phyloP scores from a whole-genome alignment of 805 yeast species.

The Yarrowia phangngaensis region DNA sequence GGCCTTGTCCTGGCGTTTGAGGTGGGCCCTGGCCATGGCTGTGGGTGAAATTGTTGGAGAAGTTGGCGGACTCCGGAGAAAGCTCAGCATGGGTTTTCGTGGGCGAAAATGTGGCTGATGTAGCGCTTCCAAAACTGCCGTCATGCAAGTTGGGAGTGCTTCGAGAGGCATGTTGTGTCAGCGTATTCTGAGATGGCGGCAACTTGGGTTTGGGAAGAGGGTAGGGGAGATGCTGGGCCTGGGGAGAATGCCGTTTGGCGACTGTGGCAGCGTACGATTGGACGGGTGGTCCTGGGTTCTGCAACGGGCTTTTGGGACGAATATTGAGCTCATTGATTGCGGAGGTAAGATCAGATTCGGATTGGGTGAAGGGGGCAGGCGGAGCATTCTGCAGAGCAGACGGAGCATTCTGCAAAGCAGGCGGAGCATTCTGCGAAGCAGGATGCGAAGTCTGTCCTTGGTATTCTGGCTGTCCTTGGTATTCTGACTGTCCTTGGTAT shows the following conservation, averaged over 20 bases:
- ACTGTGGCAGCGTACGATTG: constrained; percentile 22
- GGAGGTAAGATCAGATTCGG: constrained; percentile 11
- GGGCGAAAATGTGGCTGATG: constrained; percentile 13
- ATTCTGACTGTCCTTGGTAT: too few species aligned
- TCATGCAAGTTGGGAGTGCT: constrained; percentile 18
- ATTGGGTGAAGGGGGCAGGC: constrained; percentile 14
- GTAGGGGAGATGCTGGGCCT: constrained; percentile 21
- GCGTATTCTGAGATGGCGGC: not conserved
- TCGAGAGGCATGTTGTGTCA: constrained; percentile 10
- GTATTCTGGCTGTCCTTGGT: too few species aligned
- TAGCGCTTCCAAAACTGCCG: not conserved
- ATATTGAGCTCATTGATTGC: constrained; percentile 36
- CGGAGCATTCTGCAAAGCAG: too few species aligned
- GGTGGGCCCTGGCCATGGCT: constrained; percentile 3
- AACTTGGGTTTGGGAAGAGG: constrained; percentile 23
- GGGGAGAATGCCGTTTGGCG: constrained; percentile 18
- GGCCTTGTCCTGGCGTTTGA: not conserved
- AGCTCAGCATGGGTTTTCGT: not conserved
- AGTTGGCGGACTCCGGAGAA: constrained; percentile 6
- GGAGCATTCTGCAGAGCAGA: too few species aligned
- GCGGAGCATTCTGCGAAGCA: too few species aligned
- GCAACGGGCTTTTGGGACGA: constrained; percentile 16
- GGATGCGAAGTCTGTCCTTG: too few species aligned
- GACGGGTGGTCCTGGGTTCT: constrained; percentile 17
- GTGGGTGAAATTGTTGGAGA: constrained; percentile 12